Evolutionary conservation across 2,329 filamentous ascomycete genomes (phyloP).

Genomic region (Elsinoe necatrix): DNA sequence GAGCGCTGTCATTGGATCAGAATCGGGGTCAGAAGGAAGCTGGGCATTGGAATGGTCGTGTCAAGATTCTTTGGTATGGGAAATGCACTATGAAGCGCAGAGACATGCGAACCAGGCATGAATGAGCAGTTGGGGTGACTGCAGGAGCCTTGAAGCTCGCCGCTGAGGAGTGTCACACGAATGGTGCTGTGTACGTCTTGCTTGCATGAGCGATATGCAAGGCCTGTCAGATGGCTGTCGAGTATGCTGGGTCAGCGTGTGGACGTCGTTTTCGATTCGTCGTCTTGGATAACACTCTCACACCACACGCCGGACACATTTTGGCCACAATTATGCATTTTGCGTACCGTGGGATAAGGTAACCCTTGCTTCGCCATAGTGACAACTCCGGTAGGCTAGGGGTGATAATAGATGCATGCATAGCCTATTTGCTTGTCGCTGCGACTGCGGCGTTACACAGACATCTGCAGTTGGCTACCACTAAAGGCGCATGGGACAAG

Average conservation of each 20-base stretch:
- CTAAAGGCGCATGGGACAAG: neutral
- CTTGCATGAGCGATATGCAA: neutral
- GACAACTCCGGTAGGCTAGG: constrained; percentile 4
- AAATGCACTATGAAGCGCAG: constrained; percentile 8
- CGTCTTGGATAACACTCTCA: neutral
- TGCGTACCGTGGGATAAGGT: neutral
- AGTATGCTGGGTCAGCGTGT: neutral
- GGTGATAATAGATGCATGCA: constrained; percentile 12
- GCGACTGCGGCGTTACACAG: constrained; percentile 8
- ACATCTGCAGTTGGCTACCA: constrained; percentile 8
- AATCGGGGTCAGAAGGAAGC: constrained; percentile 12
- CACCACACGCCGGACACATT: neutral
- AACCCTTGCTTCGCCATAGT: constrained; percentile 1
- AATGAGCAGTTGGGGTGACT: neutral
- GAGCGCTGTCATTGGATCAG: constrained; percentile 5
- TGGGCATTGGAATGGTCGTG: constrained; percentile 10
- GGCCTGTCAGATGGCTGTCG: neutral
- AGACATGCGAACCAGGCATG: constrained; percentile 10
- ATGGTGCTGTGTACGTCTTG: neutral
- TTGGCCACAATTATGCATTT: neutral
- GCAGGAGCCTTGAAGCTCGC: neutral
- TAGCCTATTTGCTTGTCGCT: constrained; percentile 11
- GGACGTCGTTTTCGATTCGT: neutral
- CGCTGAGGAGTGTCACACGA: neutral
- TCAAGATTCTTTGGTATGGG: constrained; percentile 14